Conservation (phyloP, 1,284 basidiomycete genomes). For the Somion occarium region DNA sequence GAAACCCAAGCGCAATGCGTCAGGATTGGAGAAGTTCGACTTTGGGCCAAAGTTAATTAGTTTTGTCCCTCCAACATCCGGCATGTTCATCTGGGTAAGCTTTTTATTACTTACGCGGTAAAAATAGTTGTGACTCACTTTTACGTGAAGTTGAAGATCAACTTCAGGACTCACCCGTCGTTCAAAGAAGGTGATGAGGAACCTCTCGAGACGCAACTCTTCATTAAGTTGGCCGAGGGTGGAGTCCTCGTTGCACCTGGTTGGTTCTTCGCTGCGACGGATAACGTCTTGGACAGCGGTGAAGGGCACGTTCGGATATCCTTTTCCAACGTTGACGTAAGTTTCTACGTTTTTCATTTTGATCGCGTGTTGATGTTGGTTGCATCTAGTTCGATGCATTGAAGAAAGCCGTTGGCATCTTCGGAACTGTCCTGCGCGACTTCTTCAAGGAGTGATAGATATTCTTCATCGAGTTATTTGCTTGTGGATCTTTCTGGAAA, state of each 20-base stretch:
- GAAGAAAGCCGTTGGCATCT: conserved; percentile 27
- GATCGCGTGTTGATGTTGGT: not conserved
- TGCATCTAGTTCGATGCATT: conserved; percentile 19
- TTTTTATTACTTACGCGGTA: conserved; percentile 3
- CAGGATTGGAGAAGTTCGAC: conserved; percentile 38
- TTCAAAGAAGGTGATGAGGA: conserved; percentile 37
- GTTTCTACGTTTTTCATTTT: conserved; percentile 16
- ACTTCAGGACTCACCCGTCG: conserved; percentile 58
- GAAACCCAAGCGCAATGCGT: conserved; percentile 24
- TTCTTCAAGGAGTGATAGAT: conserved; percentile 26
- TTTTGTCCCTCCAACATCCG: conserved; percentile 66
- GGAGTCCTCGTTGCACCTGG: conserved; percentile 60
- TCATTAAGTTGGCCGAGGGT: conserved; percentile 51
- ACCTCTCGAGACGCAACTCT: conserved; percentile 51
- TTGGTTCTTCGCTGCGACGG: conserved; percentile 47
- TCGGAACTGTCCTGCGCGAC: conserved; percentile 24
- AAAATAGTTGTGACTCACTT: too few species aligned
- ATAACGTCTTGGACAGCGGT: conserved; percentile 24
- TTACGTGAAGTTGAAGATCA: conserved; percentile 50
- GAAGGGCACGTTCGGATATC: conserved; percentile 59
- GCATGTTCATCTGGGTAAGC: conserved; percentile 65
- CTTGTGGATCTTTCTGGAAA: too few species aligned
- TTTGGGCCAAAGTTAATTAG: conserved; percentile 43
- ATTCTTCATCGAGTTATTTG: too few species aligned
- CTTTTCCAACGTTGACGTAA: conserved; percentile 54